These are phyloP conservation scores for Petunia axillaris DNA, from an alignment of 257 asterid genomes.

Conservation along the genomic window DNA sequence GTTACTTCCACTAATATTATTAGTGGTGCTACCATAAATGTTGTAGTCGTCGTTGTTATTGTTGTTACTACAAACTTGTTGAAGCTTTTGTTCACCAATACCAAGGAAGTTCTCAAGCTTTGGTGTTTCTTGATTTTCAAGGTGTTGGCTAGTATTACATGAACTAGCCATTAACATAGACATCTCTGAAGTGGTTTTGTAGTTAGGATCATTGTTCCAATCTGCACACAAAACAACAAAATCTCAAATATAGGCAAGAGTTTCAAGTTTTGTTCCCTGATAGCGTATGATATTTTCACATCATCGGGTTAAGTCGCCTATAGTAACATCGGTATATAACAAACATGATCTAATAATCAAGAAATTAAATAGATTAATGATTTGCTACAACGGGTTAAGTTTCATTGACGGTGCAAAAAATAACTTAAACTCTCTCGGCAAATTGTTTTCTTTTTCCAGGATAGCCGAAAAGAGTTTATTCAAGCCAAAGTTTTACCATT, in stretches of 20 bases:
- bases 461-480: not conserved
- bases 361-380: too few relatives aligned
- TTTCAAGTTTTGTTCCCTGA: too few relatives aligned
- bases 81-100: constrained; percentile 33
- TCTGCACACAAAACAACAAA: constrained; percentile 35
- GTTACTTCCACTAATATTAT: constrained; percentile 1
- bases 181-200: constrained; percentile 37
- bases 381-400: too few relatives aligned
- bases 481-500: not conserved
- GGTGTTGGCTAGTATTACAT: constrained; percentile 40
- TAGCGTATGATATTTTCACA: too few relatives aligned
- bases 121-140: constrained; percentile 51
- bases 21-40: not conserved
- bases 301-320: too few relatives aligned
- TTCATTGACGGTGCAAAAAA: too few relatives aligned
- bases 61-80: constrained; percentile 21
- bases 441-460: too few relatives aligned
- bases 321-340: too few relatives aligned
- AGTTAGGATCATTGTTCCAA: constrained; percentile 46
- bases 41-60: not conserved
- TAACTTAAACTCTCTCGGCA: too few relatives aligned
- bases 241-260: not conserved
- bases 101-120: constrained; percentile 74
- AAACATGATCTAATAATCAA: too few relatives aligned
- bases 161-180: constrained; percentile 33